These are phyloP conservation scores for Xylaria sp. DNA, from an alignment of 2,329 filamentous ascomycete genomes.

Conservation along the genomic window DNA sequence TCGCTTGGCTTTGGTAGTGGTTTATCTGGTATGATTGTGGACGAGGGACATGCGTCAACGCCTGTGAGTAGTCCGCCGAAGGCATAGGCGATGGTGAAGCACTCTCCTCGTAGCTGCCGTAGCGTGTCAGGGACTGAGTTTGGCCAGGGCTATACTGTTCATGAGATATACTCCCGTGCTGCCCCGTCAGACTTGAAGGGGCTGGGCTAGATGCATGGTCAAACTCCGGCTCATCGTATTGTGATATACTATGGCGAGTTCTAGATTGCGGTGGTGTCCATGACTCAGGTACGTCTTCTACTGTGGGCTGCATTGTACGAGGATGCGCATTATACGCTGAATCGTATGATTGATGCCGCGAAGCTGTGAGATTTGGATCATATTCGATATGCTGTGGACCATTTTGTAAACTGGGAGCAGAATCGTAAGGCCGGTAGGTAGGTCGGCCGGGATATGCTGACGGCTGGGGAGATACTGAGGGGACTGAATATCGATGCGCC, in stretches of 20 bases:
- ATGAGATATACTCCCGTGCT: slow-evolving; percentile 49
- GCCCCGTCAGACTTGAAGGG: slow-evolving; percentile 56
- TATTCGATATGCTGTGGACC: slow-evolving; percentile 45
- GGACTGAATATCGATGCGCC: slow-evolving; percentile 63
- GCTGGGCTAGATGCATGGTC: slow-evolving; percentile 55
- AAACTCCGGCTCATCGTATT: slow-evolving; percentile 55
- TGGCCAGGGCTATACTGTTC: slow-evolving; percentile 46
- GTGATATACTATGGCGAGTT: slow-evolving; percentile 41
- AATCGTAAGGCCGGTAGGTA: slow-evolving; percentile 62
- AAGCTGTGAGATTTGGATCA: slow-evolving; percentile 52
- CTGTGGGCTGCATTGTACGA: slow-evolving; percentile 68
- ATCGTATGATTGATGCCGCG: slow-evolving; percentile 64
- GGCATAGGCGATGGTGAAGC: slow-evolving; percentile 48
- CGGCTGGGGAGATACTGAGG: slow-evolving; percentile 50
- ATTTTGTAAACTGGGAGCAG: slow-evolving; percentile 54
- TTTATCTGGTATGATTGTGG: slow-evolving; percentile 41
- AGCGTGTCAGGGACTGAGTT: slow-evolving; percentile 43
- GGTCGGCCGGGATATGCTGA: slow-evolving; percentile 63
- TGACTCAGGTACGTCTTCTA: slow-evolving; percentile 71
- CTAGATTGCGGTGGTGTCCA: slow-evolving; percentile 49
- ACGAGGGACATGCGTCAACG: slow-evolving; percentile 42
- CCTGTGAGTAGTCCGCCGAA: slow-evolving; percentile 51
- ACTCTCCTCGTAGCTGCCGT: slow-evolving; percentile 47
- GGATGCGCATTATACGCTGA: slow-evolving; percentile 56
- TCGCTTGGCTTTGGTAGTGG: slow-evolving; percentile 46